Percentiles rank a stretch among this genome's conserved stretches.
These are phyloP conservation scores for Botrytis hyacinthi DNA, from an alignment of 2,329 filamentous ascomycete species.

Conservation along the genomic window DNA sequence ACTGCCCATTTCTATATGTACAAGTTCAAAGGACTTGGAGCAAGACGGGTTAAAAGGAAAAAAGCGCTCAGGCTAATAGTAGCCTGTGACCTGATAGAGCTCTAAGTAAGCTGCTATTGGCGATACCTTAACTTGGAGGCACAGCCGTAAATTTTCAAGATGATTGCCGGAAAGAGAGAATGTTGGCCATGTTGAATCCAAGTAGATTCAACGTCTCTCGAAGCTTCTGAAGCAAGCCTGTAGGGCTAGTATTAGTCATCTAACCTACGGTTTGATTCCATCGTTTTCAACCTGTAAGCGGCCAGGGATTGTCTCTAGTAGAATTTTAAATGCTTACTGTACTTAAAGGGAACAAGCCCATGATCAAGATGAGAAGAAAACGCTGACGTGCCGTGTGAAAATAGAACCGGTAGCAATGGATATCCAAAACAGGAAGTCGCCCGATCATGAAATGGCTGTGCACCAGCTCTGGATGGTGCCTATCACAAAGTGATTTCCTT, in stretches of 20 bases:
- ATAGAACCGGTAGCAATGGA: constrained; percentile 10
- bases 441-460: constrained; percentile 17
- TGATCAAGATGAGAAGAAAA: background rate
- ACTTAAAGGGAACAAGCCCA: background rate
- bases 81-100: constrained; percentile 11
- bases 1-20: constrained; percentile 15
- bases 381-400: constrained; percentile 17
- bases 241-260: constrained; percentile 17
- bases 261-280: constrained; percentile 6
- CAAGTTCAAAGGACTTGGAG: background rate
- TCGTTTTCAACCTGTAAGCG: constrained; percentile 19
- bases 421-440: constrained; percentile 16
- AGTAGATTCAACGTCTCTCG: constrained; percentile 8
- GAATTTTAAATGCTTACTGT: constrained; percentile 18
- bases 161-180: constrained; percentile 12
- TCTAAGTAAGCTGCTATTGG: constrained; percentile 6
- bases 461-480: constrained; percentile 13
- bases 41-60: constrained; percentile 9
- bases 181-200: constrained; percentile 10
- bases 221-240: background rate
- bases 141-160: constrained; percentile 9
- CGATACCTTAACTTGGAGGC: background rate
- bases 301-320: constrained; percentile 6
- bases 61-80: constrained; percentile 20
- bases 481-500: constrained; percentile 16